Conservation (phyloP, 441 rosid species). For the Geranium incanum region DNA sequence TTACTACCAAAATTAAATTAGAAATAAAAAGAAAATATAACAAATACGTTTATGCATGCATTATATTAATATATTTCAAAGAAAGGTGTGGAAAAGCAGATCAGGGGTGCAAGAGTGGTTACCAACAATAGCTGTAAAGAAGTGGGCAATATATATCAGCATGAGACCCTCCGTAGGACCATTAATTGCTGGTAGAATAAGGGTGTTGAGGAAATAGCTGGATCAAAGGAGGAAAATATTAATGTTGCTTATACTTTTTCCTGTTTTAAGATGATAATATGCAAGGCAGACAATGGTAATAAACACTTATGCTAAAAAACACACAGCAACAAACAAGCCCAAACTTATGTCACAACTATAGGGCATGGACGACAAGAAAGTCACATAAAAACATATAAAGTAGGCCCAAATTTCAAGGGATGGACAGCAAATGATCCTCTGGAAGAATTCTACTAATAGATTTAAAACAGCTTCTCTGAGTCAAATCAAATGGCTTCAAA, state of each 20-base stretch:
- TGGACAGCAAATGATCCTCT: constrained; percentile 3
- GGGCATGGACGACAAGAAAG: background rate
- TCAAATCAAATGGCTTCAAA: background rate
- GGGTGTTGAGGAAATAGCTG: constrained; percentile 90
- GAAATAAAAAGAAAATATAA: background rate
- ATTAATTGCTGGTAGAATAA: constrained; percentile 81
- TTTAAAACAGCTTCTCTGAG: background rate
- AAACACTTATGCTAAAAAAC: background rate
- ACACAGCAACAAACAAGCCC: background rate
- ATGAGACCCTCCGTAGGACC: constrained; percentile 98
- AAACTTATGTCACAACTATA: background rate
- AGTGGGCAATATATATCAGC: constrained; percentile 62
- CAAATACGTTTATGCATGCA: background rate
- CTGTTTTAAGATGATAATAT: constrained; percentile 7
- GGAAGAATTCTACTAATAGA: background rate
- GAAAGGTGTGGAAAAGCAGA: background rate
- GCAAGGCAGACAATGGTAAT: background rate
- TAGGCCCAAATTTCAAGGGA: background rate
- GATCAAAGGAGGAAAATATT: constrained; percentile 20
- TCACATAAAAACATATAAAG: background rate
- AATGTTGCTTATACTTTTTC: constrained; percentile 11
- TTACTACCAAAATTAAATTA: constrained; percentile 10
- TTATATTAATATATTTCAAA: background rate
- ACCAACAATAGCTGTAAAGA: constrained; percentile 80
- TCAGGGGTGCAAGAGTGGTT: constrained; percentile 22